phyloP scores from a whole-genome alignment of 179 eudicot species.

The Pouteria campechiana region DNA sequence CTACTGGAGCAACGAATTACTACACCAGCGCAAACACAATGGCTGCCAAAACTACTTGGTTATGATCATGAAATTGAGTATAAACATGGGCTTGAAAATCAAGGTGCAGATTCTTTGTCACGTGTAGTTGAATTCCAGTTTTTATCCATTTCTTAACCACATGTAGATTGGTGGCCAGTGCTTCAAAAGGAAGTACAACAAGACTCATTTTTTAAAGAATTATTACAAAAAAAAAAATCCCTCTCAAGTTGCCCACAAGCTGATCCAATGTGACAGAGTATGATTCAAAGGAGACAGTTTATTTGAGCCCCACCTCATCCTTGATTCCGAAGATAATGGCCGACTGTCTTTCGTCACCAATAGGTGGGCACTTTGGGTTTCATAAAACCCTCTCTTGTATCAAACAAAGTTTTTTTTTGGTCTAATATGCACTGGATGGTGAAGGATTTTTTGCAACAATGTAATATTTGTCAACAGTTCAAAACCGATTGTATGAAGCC shows the following conservation, averaged over 20 bases:
- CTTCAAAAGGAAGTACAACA: neutral
- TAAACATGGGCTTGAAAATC: neutral
- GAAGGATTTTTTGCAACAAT: conserved; percentile 1
- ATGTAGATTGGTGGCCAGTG: neutral
- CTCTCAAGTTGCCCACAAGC: too few species aligned
- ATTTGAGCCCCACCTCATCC: neutral
- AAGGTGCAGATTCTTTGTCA: conserved; percentile 6
- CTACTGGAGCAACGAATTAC: conserved; percentile 3
- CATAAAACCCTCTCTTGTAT: conserved; percentile 6
- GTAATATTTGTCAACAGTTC: neutral
- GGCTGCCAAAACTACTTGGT: neutral
- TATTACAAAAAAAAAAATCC: neutral
- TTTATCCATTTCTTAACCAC: neutral
- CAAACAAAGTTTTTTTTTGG: conserved; percentile 6
- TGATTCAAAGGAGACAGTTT: neutral
- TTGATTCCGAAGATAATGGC: neutral
- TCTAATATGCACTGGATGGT: neutral
- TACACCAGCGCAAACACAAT: conserved; percentile 2
- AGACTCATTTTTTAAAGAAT: neutral
- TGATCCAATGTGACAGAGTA: neutral
- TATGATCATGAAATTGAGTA: conserved; percentile 4
- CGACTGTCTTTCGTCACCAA: neutral
- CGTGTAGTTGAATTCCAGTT: neutral
- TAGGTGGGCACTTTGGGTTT: conserved; percentile 6
- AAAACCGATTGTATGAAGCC: neutral